Conservation (phyloP, 129 eudicot genomes). For the Flaveria brownii region DNA sequence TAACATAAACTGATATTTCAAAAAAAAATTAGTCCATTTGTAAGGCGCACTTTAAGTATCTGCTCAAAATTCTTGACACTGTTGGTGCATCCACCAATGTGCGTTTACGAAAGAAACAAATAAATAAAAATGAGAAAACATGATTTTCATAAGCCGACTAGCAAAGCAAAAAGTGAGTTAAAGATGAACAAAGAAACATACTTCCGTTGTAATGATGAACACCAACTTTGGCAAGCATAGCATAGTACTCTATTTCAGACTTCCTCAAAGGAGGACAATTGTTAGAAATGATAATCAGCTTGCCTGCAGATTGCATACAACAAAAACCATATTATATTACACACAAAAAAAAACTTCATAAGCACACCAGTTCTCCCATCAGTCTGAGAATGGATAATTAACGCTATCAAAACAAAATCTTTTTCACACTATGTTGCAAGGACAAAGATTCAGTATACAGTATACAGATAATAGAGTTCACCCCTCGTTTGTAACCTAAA, state of each 20-base stretch:
- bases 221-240: constrained; percentile 50
- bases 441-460: not conserved
- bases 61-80: not conserved
- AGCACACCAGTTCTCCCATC: not conserved
- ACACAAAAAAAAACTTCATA: not conserved
- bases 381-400: too few species aligned
- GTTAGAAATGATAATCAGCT: constrained; percentile 44
- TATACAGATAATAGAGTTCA: too few species aligned
- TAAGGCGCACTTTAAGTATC: not conserved
- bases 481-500: too few species aligned
- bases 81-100: not conserved
- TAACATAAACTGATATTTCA: not conserved
- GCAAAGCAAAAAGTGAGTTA: not conserved
- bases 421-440: not conserved
- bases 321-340: not conserved
- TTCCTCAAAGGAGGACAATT: constrained; percentile 66
- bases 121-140: not conserved
- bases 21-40: not conserved
- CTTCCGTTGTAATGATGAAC: constrained; percentile 26
- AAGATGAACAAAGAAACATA: not conserved
- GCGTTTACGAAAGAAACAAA: too few species aligned
- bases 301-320: constrained; percentile 28
- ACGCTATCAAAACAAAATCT: not conserved
- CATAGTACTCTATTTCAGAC: constrained; percentile 64
- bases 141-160: not conserved